Evolutionary conservation across 139 green algal species (phyloP).

Genomic region (Chlamydomonas sp.): DNA sequence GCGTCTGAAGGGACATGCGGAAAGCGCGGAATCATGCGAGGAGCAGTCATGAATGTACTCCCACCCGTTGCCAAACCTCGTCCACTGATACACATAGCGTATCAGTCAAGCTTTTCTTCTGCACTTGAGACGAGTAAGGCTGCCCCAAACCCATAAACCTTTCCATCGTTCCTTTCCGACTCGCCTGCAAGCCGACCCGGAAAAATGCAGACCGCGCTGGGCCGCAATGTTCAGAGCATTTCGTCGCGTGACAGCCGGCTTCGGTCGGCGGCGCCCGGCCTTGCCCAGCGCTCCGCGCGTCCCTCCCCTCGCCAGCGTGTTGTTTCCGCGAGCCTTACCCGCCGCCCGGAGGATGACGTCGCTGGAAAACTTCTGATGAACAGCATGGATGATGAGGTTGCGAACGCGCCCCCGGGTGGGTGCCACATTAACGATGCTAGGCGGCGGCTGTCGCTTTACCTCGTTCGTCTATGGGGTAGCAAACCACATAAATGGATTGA

Average conservation of each 20-base stretch:
- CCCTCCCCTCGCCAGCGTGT: neutral
- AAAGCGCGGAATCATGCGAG: too few relatives aligned
- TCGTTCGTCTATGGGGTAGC: too few relatives aligned
- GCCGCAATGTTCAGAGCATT: neutral
- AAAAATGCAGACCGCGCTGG: slow-evolving; percentile 24
- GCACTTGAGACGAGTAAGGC: too few relatives aligned
- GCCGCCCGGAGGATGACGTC: slow-evolving; percentile 42
- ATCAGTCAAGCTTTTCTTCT: too few relatives aligned
- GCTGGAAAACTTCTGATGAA: slow-evolving; percentile 33
- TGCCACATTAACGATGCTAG: neutral
- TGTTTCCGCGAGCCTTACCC: slow-evolving; percentile 35
- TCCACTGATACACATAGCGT: too few relatives aligned
- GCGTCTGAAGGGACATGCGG: too few relatives aligned
- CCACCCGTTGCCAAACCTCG: too few relatives aligned
- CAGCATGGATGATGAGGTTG: slow-evolving; percentile 29
- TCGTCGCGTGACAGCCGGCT: neutral
- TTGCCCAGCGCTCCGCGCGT: neutral
- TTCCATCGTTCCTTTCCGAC: neutral
- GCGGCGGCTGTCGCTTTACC: too few relatives aligned
- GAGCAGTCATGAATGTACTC: too few relatives aligned
- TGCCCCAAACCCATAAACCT: too few relatives aligned
- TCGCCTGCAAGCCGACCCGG: neutral
- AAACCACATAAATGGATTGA: too few relatives aligned
- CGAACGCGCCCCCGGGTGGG: slow-evolving; percentile 1
- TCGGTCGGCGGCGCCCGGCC: slow-evolving; percentile 5